Percentiles rank a stretch among this genome's conserved stretches.
Evolutionary conservation across 2,329 filamentous ascomycete genomes (phyloP).

Genomic region (Keithomyces neogunnii): DNA sequence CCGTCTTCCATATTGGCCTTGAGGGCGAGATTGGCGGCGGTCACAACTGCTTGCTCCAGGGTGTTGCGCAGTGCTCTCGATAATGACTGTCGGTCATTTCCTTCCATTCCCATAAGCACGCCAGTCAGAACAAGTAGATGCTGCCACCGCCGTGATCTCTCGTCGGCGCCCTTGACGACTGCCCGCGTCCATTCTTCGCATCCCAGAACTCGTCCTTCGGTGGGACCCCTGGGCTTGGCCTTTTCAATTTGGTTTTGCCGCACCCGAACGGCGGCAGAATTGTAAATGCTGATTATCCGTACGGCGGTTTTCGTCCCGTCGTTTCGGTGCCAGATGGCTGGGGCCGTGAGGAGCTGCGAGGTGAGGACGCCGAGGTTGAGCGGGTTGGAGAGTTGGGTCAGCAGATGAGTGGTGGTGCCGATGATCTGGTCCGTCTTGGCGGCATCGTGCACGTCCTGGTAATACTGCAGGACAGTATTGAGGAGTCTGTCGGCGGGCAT

Average conservation of each 20-base stretch:
- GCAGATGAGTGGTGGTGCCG: conserved; percentile 57
- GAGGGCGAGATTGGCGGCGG: conserved; percentile 70
- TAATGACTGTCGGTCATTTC: conserved; percentile 54
- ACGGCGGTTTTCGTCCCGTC: conserved; percentile 54
- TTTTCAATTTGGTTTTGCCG: conserved; percentile 38
- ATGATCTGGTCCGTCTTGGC: conserved; percentile 48
- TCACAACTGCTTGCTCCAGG: conserved; percentile 65
- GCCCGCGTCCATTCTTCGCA: conserved; percentile 49
- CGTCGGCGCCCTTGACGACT: conserved; percentile 49
- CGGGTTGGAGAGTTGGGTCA: conserved; percentile 64
- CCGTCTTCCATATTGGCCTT: conserved; percentile 32
- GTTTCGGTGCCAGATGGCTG: conserved; percentile 59
- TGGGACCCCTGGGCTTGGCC: conserved; percentile 19
- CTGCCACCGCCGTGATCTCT: conserved; percentile 63
- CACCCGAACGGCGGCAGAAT: conserved; percentile 53
- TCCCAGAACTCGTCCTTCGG: conserved; percentile 33
- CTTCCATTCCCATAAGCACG: conserved; percentile 67
- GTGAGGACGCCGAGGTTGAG: conserved; percentile 67
- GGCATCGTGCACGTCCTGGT: conserved; percentile 44
- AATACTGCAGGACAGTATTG: conserved; percentile 54
- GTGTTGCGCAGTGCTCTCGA: conserved; percentile 54
- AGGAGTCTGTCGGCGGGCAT: conserved; percentile 63
- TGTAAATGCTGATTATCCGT: conserved; percentile 62
- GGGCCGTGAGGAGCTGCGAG: conserved; percentile 62
- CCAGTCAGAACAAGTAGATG: conserved; percentile 76